Evolutionary conservation across 495 filamentous ascomycete genomes (phyloP), one percentile per base, ranked within the genome.

Genomic region (Neurospora tetraspora): DNA sequence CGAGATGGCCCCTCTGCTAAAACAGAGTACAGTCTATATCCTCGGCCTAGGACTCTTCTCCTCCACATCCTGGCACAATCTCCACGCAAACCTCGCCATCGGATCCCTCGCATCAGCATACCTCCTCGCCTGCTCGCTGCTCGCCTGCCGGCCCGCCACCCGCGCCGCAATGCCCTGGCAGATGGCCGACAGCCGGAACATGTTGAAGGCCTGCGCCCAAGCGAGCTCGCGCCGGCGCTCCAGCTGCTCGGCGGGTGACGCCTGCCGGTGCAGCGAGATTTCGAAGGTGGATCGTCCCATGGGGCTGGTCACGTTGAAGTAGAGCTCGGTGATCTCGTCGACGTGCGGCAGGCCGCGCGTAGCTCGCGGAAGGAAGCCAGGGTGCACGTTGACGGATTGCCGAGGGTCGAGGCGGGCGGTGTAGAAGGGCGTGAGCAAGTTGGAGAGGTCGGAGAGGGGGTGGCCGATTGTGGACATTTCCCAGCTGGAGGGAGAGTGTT

Each of bases 391-490:
- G 68, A 76, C 73, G 69, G 76, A 70, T 71, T 76, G 68, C 45
- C 76, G 69, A 11, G 77, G 71, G 74, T 81, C 77, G 74, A 79
- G 71, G 68, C 71, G 42, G 53, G 80, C 84, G 69, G 88, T 82
- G 78, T 77, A 83, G 74, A 88, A 96, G 4, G 94, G 93, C 36
- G 87, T 91, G 31, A 91, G 85, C 10, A 96, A 82, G 81, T 96
- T 96, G 76, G 89, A 88, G 68, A 98, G 84, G 78, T 99, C 96
- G 23, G 92, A 93, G 12, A 97, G 85, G 5, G 96, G 96, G 79
- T 99, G 94, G 69, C 96, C 96, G 36, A 97, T 91, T 0, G 96
- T 99, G 40, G 93, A 94, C 92, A 97, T 94, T 81, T 97, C 94
- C 94, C 94, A 97, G 83, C 89, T 90, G 70, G 31, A 20, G 39